phyloP scores from a whole-genome alignment of 2,329 filamentous ascomycete species.

The Ophiostoma angusticollis region DNA sequence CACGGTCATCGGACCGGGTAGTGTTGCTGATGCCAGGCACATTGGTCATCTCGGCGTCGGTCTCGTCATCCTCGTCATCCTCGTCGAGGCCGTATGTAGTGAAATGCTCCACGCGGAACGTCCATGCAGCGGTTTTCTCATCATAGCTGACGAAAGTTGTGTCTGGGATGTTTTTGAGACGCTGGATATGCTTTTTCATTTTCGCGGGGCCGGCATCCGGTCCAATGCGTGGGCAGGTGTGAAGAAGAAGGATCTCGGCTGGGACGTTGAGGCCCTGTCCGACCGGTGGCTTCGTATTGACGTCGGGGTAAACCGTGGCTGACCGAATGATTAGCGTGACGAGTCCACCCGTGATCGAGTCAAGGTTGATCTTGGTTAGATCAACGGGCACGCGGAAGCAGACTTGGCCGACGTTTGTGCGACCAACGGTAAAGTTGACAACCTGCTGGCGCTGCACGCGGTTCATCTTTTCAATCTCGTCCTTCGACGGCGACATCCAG shows the following conservation, averaged over 20 bases:
- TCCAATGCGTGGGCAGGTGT: slow-evolving; percentile 78
- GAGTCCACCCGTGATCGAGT: slow-evolving; percentile 65
- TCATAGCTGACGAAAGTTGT: slow-evolving; percentile 78
- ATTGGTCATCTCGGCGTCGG: slow-evolving; percentile 40
- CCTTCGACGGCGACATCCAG: slow-evolving; percentile 68
- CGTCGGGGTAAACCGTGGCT: slow-evolving; percentile 75
- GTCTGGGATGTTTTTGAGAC: slow-evolving; percentile 63
- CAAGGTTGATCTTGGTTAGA: slow-evolving; percentile 63
- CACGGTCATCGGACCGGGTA: slow-evolving; percentile 21
- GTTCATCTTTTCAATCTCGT: slow-evolving; percentile 68
- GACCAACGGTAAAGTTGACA: slow-evolving; percentile 65
- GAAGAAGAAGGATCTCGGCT: slow-evolving; percentile 73
- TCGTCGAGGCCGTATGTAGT: slow-evolving; percentile 88
- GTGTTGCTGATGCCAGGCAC: slow-evolving; percentile 2
- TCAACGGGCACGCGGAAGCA: slow-evolving; percentile 74
- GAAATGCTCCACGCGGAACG: slow-evolving; percentile 89
- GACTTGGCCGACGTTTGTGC: slow-evolving; percentile 67
- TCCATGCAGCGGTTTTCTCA: slow-evolving; percentile 69
- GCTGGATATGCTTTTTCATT: slow-evolving; percentile 59
- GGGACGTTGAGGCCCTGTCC: slow-evolving; percentile 90
- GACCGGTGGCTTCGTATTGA: slow-evolving; percentile 63
- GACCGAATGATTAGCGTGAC: slow-evolving; percentile 65
- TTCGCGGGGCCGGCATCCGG: slow-evolving; percentile 41
- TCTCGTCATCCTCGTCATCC: slow-evolving; percentile 64
- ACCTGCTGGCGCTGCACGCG: slow-evolving; percentile 66